These are phyloP conservation scores for Schizophyllum amplum DNA, from an alignment of 1,284 basidiomycete genomes.

Conservation along the genomic window DNA sequence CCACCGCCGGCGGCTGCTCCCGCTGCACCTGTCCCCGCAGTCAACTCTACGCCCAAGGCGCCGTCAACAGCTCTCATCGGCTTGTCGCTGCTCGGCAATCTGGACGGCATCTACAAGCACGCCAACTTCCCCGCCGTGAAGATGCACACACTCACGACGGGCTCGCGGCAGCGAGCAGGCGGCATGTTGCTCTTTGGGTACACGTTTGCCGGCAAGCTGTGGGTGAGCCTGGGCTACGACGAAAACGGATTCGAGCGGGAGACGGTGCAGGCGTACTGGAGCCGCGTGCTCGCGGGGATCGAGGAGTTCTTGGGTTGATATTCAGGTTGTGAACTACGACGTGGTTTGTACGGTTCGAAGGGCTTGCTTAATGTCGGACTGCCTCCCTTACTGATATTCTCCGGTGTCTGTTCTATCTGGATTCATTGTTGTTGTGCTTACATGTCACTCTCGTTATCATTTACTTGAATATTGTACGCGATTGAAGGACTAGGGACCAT, in stretches of 20 bases:
- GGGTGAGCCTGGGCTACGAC: conserved; percentile 72
- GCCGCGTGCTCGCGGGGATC: conserved; percentile 38
- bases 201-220: conserved; percentile 64
- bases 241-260: conserved; percentile 58
- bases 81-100: conserved; percentile 68
- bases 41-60: conserved; percentile 33
- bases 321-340: neutral
- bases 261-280: conserved; percentile 51
- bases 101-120: conserved; percentile 73
- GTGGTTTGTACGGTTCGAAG: neutral
- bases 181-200: conserved; percentile 72
- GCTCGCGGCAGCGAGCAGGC: conserved; percentile 63
- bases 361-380: neutral
- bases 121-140: conserved; percentile 41
- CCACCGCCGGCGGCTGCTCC: conserved; percentile 14
- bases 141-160: conserved; percentile 67
- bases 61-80: conserved; percentile 62
- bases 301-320: conserved; percentile 36
- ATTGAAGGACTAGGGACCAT: too few relatives aligned
- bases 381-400: too few relatives aligned
- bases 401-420: too few relatives aligned
- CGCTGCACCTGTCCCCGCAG: conserved; percentile 42
- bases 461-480: too few relatives aligned
- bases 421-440: too few relatives aligned
- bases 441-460: too few relatives aligned